Evolutionary conservation across 2,329 filamentous ascomycete species (phyloP).

Genomic region (Tolypocladium tropicale): DNA sequence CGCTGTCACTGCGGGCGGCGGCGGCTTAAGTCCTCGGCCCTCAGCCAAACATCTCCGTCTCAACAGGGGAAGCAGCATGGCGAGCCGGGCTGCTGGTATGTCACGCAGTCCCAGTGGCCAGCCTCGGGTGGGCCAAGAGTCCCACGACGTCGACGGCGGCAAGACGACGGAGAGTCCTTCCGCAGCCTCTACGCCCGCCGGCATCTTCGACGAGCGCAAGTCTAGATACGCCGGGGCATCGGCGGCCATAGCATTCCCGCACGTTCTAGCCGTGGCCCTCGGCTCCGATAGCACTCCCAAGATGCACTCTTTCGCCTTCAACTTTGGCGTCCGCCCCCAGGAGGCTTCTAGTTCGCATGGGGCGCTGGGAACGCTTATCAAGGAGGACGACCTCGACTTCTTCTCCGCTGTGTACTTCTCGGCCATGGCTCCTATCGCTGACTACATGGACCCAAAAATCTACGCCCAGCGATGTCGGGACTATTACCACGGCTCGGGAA

Average conservation of each 20-base stretch:
- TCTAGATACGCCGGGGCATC: slow-evolving; percentile 9
- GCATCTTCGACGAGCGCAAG: slow-evolving; percentile 11
- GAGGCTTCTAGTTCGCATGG: slow-evolving; percentile 5
- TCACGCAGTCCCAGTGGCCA: not conserved
- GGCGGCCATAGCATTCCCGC: slow-evolving; percentile 12
- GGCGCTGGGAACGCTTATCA: slow-evolving; percentile 9
- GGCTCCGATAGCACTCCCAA: slow-evolving; percentile 10
- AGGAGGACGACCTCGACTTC: slow-evolving; percentile 8
- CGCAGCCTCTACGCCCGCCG: not conserved
- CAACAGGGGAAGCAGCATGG: not conserved
- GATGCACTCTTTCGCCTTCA: slow-evolving; percentile 10
- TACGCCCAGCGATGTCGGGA: slow-evolving; percentile 8
- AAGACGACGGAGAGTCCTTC: slow-evolving; percentile 2
- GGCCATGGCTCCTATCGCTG: slow-evolving; percentile 8
- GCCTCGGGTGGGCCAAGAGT: not conserved
- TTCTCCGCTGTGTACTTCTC: slow-evolving; percentile 10
- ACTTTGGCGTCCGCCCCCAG: slow-evolving; percentile 13
- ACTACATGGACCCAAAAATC: slow-evolving; percentile 6
- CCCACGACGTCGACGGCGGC: slow-evolving; percentile 4
- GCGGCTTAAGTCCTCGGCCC: not conserved
- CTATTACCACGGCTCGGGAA: slow-evolving; percentile 8
- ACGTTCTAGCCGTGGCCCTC: slow-evolving; percentile 7
- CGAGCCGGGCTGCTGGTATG: not conserved
- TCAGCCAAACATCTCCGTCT: slow-evolving; percentile 5
- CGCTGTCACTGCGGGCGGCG: not conserved